These are phyloP conservation scores for Penicillium sp. DNA, from an alignment of 2,329 filamentous ascomycete species.

Conservation along the genomic window DNA sequence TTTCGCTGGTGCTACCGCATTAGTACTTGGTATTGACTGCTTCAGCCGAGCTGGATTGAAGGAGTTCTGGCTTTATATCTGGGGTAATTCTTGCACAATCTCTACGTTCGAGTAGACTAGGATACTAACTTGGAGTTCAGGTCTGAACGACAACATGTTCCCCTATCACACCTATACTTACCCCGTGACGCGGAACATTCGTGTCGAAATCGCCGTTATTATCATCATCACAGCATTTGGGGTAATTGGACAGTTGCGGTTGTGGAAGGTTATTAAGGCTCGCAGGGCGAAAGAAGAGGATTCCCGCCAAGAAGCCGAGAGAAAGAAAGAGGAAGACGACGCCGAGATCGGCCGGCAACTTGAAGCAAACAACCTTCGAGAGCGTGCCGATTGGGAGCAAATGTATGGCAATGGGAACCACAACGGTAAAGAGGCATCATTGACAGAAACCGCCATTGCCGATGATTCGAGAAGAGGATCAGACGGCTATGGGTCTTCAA, in stretches of 20 bases:
- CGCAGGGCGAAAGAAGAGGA: conserved; percentile 48
- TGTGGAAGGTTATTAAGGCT: conserved; percentile 75
- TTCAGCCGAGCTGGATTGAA: conserved; percentile 87
- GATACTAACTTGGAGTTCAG: conserved; percentile 35
- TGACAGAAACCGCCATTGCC: conserved; percentile 27
- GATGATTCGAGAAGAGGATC: conserved; percentile 21
- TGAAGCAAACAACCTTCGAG: conserved; percentile 45
- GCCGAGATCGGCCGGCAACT: conserved; percentile 64
- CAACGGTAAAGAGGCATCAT: conserved; percentile 29
- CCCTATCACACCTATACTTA: conserved; percentile 74
- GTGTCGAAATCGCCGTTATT: conserved; percentile 76
- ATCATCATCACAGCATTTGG: conserved; percentile 73
- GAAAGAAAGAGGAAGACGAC: conserved; percentile 62
- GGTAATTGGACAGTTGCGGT: conserved; percentile 76
- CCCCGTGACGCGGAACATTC: conserved; percentile 80
- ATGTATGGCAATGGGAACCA: conserved; percentile 65
- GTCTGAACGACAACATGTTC: conserved; percentile 74
- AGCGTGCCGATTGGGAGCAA: conserved; percentile 67
- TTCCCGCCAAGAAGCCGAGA: conserved; percentile 51
- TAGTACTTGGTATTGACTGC: conserved; percentile 84
- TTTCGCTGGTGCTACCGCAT: conserved; percentile 75
- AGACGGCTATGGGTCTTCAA: conserved; percentile 14
- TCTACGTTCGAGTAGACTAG: neutral
- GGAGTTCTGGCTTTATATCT: conserved; percentile 94
- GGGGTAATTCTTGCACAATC: conserved; percentile 55